Conservation (phyloP, 805 yeast genomes). For the Pichia rugopelliculosa region DNA sequence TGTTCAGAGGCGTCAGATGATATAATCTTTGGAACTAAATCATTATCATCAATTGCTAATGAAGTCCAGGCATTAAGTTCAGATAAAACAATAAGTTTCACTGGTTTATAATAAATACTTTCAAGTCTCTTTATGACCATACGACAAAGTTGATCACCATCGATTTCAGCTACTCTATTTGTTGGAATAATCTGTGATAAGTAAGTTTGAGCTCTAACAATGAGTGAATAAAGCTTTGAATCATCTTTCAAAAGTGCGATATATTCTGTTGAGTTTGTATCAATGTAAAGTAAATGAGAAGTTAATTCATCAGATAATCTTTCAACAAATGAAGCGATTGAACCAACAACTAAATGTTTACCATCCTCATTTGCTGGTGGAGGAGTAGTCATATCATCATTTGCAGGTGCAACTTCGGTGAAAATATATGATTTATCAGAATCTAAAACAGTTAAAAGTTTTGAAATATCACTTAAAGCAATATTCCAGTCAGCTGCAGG, state of each 20-base stretch:
- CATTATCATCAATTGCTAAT: constrained; percentile 32
- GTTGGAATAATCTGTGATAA: constrained; percentile 56
- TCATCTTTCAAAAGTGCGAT: constrained; percentile 87
- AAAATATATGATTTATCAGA: constrained; percentile 56
- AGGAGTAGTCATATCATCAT: constrained; percentile 70
- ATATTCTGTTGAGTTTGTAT: constrained; percentile 93
- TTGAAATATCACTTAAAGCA: constrained; percentile 53
- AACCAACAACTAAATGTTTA: constrained; percentile 69
- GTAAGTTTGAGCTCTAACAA: constrained; percentile 82
- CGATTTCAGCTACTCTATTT: constrained; percentile 33
- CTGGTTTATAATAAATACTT: constrained; percentile 88
- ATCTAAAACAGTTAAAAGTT: constrained; percentile 64
- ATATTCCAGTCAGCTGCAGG: constrained; percentile 75
- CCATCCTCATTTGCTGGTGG: constrained; percentile 61
- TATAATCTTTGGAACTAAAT: constrained; percentile 27
- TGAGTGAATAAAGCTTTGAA: constrained; percentile 59
- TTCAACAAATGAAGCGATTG: constrained; percentile 79
- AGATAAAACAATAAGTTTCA: constrained; percentile 55
- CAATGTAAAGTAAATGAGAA: constrained; percentile 77
- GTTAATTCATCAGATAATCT: constrained; percentile 93
- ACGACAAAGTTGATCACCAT: constrained; percentile 60
- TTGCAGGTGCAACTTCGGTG: constrained; percentile 60
- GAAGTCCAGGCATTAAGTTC: constrained; percentile 74
- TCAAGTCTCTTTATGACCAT: constrained; percentile 79
- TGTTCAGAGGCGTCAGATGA: constrained; percentile 20